A percentile compares a stretch with the other conserved stretches of the same genome.
Conservation (phyloP, 306 rosid species). For the Dalbergia cultrata region DNA sequence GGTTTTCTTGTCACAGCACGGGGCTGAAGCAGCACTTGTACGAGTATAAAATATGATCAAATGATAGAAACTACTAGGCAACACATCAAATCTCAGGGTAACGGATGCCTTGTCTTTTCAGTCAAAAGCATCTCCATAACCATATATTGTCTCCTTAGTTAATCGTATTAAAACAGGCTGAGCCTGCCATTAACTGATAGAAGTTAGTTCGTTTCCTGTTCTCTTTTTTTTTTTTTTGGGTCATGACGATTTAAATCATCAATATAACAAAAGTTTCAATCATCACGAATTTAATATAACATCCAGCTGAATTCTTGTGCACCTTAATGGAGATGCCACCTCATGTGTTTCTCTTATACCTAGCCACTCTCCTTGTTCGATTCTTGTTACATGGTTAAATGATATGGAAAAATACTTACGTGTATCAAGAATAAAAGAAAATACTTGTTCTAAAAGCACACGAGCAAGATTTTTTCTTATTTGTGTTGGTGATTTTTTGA, state of each 20-base stretch:
- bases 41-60: neutral
- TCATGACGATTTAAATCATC: neutral
- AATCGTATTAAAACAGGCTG: neutral
- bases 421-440: too few species aligned
- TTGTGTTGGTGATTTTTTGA: too few species aligned
- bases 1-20: neutral
- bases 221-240: too few species aligned
- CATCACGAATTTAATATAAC: neutral
- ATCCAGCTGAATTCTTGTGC: neutral
- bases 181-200: neutral
- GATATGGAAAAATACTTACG: too few species aligned
- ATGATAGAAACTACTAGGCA: neutral
- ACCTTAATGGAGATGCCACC: neutral
- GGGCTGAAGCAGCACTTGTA: neutral
- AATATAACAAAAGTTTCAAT: neutral
- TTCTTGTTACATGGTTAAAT: too few species aligned
- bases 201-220: neutral
- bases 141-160: neutral
- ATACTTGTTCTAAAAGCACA: too few species aligned
- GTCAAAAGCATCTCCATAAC: constrained; percentile 3
- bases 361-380: too few species aligned
- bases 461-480: too few species aligned
- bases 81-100: neutral
- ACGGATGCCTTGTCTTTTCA: neutral
- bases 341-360: neutral